Evolutionary conservation across 495 filamentous ascomycete species (phyloP).

Genomic region (Penicillium dipodomyicola): DNA sequence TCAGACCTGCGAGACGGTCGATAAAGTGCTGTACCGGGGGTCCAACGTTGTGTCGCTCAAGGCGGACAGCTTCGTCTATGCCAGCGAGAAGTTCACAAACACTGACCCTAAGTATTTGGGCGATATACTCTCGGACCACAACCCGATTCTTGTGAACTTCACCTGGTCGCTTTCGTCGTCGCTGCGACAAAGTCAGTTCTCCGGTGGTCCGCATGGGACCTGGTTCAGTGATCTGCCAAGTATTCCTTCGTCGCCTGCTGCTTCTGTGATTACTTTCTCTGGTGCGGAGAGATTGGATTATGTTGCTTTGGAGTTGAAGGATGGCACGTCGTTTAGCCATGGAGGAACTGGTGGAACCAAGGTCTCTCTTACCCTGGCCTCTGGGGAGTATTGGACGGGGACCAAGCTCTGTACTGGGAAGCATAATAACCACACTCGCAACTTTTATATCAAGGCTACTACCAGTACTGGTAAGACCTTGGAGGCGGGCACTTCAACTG

Average conservation of each 20-base stretch:
- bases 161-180: slow-evolving; percentile 43
- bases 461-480: slow-evolving; percentile 53
- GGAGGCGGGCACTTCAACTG: slow-evolving; percentile 46
- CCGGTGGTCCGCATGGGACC: slow-evolving; percentile 51
- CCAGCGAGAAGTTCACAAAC: slow-evolving; percentile 49
- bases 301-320: slow-evolving; percentile 45
- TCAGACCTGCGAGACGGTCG: slow-evolving; percentile 57
- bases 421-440: slow-evolving; percentile 47
- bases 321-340: slow-evolving; percentile 49
- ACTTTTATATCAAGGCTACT: slow-evolving; percentile 56
- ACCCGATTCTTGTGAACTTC: slow-evolving; percentile 56
- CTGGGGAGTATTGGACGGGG: slow-evolving; percentile 47
- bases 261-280: slow-evolving; percentile 42
- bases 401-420: slow-evolving; percentile 53
- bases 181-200: slow-evolving; percentile 48
- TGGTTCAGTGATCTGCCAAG: slow-evolving; percentile 57
- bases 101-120: slow-evolving; percentile 36
- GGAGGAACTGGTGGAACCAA: slow-evolving; percentile 54
- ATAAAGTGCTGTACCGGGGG: slow-evolving; percentile 60
- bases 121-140: slow-evolving; percentile 57
- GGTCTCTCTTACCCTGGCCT: slow-evolving; percentile 42
- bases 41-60: slow-evolving; percentile 43
- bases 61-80: slow-evolving; percentile 49
- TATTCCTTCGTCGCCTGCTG: slow-evolving; percentile 32
- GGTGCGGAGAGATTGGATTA: slow-evolving; percentile 51